These are phyloP conservation scores for Fragaria iinumae DNA, from an alignment of 306 rosid genomes.

Conservation along the genomic window DNA sequence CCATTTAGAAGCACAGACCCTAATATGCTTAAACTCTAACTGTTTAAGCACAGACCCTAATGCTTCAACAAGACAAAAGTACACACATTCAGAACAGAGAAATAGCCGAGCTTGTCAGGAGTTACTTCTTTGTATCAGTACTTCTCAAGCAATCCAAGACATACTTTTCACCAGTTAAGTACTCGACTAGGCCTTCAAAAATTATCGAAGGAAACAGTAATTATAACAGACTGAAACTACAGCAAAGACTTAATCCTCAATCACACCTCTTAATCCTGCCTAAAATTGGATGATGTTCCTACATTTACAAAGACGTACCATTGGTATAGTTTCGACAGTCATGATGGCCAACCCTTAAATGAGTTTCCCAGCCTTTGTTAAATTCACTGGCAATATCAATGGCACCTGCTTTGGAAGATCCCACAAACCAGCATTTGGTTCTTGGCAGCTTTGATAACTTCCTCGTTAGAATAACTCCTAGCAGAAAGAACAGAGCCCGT, in stretches of 20 bases:
- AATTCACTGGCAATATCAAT: conserved; percentile 53
- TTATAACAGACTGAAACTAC: neutral
- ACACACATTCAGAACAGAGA: neutral
- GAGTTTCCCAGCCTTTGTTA: conserved; percentile 62
- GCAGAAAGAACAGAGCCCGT: conserved; percentile 1
- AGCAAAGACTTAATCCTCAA: neutral
- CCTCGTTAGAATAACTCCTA: conserved; percentile 70
- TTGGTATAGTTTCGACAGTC: conserved; percentile 88
- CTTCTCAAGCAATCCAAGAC: conserved; percentile 62
- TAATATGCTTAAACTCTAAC: no score
- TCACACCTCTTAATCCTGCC: neutral
- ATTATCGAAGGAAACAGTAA: neutral
- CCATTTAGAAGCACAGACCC: no score
- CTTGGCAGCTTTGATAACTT: conserved; percentile 57
- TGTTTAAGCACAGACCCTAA: no score
- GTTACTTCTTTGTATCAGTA: conserved; percentile 26
- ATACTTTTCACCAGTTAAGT: conserved; percentile 62
- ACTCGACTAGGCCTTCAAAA: conserved; percentile 65
- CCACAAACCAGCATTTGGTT: conserved; percentile 80
- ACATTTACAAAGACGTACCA: conserved; percentile 30
- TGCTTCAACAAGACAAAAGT: no score
- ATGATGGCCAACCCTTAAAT: conserved; percentile 59
- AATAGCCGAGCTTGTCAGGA: neutral
- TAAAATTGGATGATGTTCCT: neutral
- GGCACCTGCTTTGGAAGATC: conserved; percentile 52